Evolutionary conservation across 176 grass and related monocot genomes (phyloP).

Genomic region (Ananas comosus): DNA sequence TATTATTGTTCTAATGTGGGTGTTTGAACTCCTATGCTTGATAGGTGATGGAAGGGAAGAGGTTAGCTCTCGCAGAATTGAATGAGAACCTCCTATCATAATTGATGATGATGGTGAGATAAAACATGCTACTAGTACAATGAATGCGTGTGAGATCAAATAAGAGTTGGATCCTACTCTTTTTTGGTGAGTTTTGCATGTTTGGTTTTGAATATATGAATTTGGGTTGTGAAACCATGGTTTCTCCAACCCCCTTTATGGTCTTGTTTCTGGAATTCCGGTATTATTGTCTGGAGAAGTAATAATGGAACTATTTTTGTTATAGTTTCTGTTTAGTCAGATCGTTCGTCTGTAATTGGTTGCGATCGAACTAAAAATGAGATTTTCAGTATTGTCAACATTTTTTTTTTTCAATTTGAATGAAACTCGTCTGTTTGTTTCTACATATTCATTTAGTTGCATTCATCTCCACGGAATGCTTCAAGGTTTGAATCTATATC

Average conservation of each 20-base stretch:
- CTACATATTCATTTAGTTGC: no score
- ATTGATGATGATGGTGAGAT: constrained; percentile 3
- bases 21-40: not conserved
- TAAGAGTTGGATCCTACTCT: constrained; percentile 12
- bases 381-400: no score
- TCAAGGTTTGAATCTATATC: no score
- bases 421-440: no score
- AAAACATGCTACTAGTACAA: no score
- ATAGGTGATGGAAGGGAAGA: constrained; percentile 29
- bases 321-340: not conserved
- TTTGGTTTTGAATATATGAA: constrained; percentile 7
- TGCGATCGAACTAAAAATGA: no score
- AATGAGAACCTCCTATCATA: constrained; percentile 19
- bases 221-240: constrained; percentile 40
- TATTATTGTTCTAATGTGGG: no score
- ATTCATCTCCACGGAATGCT: no score
- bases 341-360: no score
- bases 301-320: not conserved
- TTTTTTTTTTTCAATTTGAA: not conserved
- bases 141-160: not conserved
- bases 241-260: constrained; percentile 23
- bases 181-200: not conserved
- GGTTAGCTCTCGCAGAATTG: constrained; percentile 30
- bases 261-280: not conserved
- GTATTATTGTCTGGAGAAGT: not conserved